A percentile compares a stretch with the other conserved stretches of the same genome.
phyloP scores from a whole-genome alignment of 495 filamentous ascomycete genomes.

The Lasiosphaeria ovina region DNA sequence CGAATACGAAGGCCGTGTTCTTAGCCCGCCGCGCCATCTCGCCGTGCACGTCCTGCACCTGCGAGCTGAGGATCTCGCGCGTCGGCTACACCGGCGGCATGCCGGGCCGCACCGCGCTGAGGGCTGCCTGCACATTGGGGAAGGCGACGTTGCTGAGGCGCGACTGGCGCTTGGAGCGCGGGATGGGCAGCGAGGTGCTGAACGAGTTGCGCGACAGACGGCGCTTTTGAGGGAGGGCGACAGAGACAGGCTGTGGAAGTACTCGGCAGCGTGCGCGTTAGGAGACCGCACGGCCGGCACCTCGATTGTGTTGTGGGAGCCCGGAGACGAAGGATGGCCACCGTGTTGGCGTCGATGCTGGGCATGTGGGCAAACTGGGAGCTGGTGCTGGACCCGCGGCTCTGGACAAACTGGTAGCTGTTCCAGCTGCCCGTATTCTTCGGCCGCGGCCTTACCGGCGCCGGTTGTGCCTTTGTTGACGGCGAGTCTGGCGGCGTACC shows the following conservation, averaged over 20 bases:
- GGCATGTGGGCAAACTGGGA: no score
- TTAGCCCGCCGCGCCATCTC: slow-evolving; percentile 65
- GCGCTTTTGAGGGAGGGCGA: slow-evolving; percentile 63
- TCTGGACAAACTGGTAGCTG: slow-evolving; percentile 15
- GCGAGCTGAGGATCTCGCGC: slow-evolving; percentile 67
- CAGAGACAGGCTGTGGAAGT: slow-evolving; percentile 70
- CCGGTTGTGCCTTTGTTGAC: no score
- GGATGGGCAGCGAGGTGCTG: slow-evolving; percentile 73
- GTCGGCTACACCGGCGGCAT: slow-evolving; percentile 53
- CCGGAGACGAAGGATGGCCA: slow-evolving; percentile 24
- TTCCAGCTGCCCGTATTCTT: background rate
- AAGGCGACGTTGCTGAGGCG: slow-evolving; percentile 56
- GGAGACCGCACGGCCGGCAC: slow-evolving; percentile 68
- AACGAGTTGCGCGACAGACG: slow-evolving; percentile 77
- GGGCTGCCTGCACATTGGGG: slow-evolving; percentile 38
- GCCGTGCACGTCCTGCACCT: slow-evolving; percentile 68
- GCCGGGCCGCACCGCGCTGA: slow-evolving; percentile 37
- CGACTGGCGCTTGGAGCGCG: slow-evolving; percentile 65
- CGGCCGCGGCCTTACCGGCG: no score
- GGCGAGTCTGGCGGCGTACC: no score
- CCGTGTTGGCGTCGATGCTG: background rate
- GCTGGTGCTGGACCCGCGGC: slow-evolving; percentile 10
- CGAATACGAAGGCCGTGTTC: slow-evolving; percentile 67
- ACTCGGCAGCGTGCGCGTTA: slow-evolving; percentile 63
- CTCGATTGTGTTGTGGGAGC: slow-evolving; percentile 56